A percentile compares a stretch with the other conserved stretches of the same genome.
phyloP scores from a whole-genome alignment of 148 eudicot genomes.

The Salicornia ramosissima region DNA sequence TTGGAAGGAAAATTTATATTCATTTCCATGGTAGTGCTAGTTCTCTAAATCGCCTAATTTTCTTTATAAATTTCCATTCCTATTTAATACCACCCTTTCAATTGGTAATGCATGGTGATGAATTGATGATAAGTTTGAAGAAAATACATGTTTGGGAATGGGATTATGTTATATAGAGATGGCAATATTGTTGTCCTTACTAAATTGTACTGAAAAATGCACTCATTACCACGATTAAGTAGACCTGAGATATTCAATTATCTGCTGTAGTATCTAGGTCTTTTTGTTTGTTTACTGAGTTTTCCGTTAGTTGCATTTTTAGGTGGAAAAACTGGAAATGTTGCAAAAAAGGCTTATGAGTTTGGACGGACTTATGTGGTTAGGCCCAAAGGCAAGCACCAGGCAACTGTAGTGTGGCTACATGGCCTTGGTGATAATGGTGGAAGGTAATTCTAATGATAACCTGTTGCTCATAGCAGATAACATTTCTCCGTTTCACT shows the following conservation, averaged over 20 bases:
- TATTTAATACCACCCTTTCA: too few species aligned
- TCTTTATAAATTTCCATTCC: too few species aligned
- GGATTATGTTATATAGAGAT: too few species aligned
- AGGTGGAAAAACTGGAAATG: constrained; percentile 55
- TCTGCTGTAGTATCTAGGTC: background rate
- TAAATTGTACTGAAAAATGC: too few species aligned
- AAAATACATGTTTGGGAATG: too few species aligned
- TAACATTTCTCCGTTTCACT: background rate
- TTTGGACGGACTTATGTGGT: constrained; percentile 88
- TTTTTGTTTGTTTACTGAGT: constrained; percentile 8
- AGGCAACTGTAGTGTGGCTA: constrained; percentile 89
- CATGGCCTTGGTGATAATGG: constrained; percentile 98
- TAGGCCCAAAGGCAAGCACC: constrained; percentile 91
- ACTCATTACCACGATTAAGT: too few species aligned
- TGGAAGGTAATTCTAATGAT: constrained; percentile 45
- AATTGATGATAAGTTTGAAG: too few species aligned
- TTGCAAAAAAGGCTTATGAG: constrained; percentile 63
- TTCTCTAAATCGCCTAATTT: too few species aligned
- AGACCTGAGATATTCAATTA: background rate
- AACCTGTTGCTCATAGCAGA: background rate
- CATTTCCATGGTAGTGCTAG: too few species aligned
- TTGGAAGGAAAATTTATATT: too few species aligned
- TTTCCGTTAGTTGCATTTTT: constrained; percentile 22
- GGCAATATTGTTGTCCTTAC: too few species aligned
- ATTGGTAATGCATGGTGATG: too few species aligned